phyloP scores from a whole-genome alignment of 257 asterid species.

The Anisodus acutangulus region DNA sequence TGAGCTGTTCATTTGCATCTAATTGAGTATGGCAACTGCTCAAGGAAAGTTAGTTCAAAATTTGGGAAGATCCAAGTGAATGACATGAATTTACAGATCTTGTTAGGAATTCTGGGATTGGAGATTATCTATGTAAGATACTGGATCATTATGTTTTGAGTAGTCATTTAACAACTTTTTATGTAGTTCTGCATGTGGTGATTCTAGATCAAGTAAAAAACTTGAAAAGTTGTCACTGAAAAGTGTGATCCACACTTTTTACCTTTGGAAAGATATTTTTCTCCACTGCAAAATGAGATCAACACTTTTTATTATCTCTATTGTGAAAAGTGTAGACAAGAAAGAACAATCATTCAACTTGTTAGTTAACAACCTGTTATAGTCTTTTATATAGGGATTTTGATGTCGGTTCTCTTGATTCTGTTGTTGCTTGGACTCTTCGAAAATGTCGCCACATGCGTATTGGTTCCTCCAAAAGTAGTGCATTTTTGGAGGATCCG shows the following conservation, averaged over 20 bases:
- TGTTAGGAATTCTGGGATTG: neutral
- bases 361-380: neutral
- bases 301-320: constrained; percentile 6
- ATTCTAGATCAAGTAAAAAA: neutral
- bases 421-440: no score
- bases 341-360: neutral
- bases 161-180: neutral
- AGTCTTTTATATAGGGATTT: neutral
- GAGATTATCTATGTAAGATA: neutral
- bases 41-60: neutral
- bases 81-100: neutral
- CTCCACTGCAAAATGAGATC: neutral
- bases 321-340: neutral
- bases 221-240: neutral
- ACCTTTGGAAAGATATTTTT: neutral
- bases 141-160: neutral
- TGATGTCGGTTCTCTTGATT: neutral
- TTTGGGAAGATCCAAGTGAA: neutral
- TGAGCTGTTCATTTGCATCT: neutral
- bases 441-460: no score
- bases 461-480: no score
- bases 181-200: neutral
- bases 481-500: no score
- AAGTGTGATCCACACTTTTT: neutral
- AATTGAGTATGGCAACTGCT: neutral